Evolutionary conservation across 2,329 filamentous ascomycete genomes (phyloP).

Genomic region (Venturiaceae sp.): DNA sequence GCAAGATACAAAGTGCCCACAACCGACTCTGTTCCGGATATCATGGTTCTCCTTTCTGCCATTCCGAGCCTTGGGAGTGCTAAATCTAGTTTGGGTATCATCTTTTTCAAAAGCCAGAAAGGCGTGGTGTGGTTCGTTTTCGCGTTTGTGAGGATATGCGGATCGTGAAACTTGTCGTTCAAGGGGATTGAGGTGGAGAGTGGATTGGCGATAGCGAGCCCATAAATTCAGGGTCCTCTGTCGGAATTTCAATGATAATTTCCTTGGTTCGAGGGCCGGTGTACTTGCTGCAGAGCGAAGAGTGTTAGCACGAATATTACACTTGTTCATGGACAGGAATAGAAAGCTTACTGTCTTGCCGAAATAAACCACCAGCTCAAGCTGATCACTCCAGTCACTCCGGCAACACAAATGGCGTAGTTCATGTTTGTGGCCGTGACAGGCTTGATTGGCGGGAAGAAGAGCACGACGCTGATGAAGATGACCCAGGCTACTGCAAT

Average conservation of each 20-base stretch:
- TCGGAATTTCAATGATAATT: constrained; percentile 31
- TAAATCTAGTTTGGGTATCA: background rate
- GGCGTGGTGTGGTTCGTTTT: too few species aligned
- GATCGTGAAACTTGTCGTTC: background rate
- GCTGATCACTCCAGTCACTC: constrained; percentile 39
- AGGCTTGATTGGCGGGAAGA: constrained; percentile 35
- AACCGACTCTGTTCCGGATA: too few species aligned
- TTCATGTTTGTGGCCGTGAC: constrained; percentile 37
- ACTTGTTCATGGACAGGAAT: background rate
- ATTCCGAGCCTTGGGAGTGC: too few species aligned
- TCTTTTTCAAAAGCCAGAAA: too few species aligned
- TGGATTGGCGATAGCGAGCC: constrained; percentile 1
- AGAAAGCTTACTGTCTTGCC: constrained; percentile 23
- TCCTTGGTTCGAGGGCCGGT: constrained; percentile 50
- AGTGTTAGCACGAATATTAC: background rate
- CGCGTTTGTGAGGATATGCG: background rate
- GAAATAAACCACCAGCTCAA: constrained; percentile 34
- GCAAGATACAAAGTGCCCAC: too few species aligned
- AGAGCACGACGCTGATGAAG: constrained; percentile 53
- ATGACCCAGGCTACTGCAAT: constrained; percentile 51
- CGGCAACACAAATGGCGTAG: constrained; percentile 36
- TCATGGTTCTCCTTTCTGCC: background rate
- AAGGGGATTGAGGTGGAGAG: background rate
- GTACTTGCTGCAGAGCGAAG: constrained; percentile 36
- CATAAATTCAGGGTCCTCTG: constrained; percentile 25